Conservation (phyloP, 139 green algal genomes). For the Chlorella sp. region DNA sequence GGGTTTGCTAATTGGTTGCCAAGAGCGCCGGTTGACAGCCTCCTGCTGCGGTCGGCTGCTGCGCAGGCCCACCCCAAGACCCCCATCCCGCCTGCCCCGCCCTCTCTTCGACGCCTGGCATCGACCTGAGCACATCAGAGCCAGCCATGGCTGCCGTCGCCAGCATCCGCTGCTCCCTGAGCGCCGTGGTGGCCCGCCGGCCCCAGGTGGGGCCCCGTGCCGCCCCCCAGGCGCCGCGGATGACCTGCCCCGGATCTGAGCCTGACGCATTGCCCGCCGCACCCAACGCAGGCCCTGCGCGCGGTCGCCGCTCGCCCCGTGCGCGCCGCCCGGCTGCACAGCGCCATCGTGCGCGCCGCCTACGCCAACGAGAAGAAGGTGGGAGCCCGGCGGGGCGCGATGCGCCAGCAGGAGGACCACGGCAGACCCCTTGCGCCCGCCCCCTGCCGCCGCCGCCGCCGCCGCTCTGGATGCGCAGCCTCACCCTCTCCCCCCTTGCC, state of each 20-base stretch:
- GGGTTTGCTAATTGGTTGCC: too few species aligned
- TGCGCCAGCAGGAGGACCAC: neutral
- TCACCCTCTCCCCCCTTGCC: neutral
- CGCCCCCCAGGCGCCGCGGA: too few species aligned
- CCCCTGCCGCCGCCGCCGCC: neutral
- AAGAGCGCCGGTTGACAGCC: too few species aligned
- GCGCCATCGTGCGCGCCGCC: conserved; percentile 27
- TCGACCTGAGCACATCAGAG: neutral
- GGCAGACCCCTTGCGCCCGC: neutral
- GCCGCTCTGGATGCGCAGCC: neutral
- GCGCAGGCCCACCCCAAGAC: too few species aligned
- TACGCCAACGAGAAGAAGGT: conserved; percentile 40
- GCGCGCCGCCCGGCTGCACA: conserved; percentile 5
- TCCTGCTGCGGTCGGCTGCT: too few species aligned
- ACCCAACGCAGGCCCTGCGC: neutral
- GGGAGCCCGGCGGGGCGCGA: neutral
- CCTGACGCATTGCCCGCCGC: too few species aligned
- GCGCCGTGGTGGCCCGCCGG: neutral
- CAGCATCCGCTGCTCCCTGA: neutral
- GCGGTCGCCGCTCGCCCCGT: neutral
- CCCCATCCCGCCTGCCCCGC: too few species aligned
- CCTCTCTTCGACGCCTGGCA: too few species aligned
- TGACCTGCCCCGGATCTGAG: too few species aligned
- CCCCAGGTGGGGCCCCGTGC: neutral
- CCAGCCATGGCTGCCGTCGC: conserved; percentile 2